These are phyloP conservation scores for Zasmidium angulare DNA, from an alignment of 2,329 filamentous ascomycete genomes.

Conservation along the genomic window DNA sequence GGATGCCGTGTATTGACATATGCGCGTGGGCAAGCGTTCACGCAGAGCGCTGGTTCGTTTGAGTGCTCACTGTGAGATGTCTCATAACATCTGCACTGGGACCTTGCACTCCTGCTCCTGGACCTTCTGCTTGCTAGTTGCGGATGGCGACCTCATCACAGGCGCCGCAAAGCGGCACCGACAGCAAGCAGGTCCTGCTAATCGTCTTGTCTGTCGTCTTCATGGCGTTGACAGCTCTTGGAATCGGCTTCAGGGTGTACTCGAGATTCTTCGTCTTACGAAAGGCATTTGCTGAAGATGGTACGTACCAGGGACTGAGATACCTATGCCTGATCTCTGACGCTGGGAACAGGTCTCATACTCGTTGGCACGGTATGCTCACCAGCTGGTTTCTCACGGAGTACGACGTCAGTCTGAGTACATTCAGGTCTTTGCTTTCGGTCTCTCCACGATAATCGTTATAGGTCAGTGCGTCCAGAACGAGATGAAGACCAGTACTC, in stretches of 20 bases:
- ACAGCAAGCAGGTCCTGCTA: constrained; percentile 14
- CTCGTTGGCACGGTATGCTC: constrained; percentile 10
- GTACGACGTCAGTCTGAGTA: not conserved
- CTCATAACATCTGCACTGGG: not conserved
- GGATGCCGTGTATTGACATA: no score
- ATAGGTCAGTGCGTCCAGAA: constrained; percentile 2
- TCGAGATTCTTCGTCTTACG: constrained; percentile 11
- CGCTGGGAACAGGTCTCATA: constrained; percentile 18
- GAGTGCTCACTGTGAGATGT: not conserved
- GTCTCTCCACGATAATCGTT: constrained; percentile 10
- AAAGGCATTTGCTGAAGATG: constrained; percentile 20
- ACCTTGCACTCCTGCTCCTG: no score
- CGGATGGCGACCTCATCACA: not conserved
- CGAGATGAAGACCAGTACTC: not conserved
- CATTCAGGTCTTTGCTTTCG: not conserved
- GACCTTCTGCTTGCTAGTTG: not conserved
- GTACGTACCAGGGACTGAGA: no score
- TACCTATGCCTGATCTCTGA: no score
- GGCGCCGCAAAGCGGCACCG: not conserved
- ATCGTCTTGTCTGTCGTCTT: constrained; percentile 17
- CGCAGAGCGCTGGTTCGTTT: not conserved
- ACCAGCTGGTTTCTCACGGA: not conserved
- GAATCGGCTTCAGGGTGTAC: constrained; percentile 15
- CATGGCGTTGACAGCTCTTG: constrained; percentile 7
- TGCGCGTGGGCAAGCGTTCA: no score